phyloP scores from a whole-genome alignment of 768 basidiomycete species.

The Baorangia bicolor region DNA sequence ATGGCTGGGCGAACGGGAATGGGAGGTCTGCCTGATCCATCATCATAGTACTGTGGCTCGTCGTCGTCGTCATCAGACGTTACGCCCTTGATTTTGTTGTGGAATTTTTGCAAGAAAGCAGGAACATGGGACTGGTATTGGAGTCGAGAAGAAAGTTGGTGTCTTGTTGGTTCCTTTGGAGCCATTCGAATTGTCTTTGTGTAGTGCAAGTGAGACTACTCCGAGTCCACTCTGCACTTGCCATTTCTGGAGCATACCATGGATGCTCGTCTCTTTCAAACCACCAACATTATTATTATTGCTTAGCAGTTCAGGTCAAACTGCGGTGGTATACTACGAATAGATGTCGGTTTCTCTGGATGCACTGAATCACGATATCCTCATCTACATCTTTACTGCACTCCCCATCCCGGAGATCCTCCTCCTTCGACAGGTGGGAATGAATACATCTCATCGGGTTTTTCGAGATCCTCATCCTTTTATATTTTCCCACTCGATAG shows the following conservation, averaged over 20 bases:
- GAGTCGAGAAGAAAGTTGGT: constrained; percentile 71
- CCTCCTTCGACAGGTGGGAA: constrained; percentile 40
- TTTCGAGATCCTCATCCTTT: not conserved
- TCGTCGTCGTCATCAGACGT: constrained; percentile 46
- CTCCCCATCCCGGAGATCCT: constrained; percentile 44
- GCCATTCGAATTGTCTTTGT: constrained; percentile 24
- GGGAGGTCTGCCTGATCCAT: constrained; percentile 68
- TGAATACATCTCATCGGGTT: not conserved
- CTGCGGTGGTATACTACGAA: not conserved
- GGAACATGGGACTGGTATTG: constrained; percentile 62
- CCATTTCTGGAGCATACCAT: constrained; percentile 15
- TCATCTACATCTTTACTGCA: constrained; percentile 36
- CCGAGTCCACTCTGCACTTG: constrained; percentile 7
- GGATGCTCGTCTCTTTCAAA: not conserved
- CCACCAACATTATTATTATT: not conserved
- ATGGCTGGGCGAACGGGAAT: constrained; percentile 73
- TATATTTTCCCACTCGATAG: constrained; percentile 29
- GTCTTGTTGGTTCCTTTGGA: constrained; percentile 63
- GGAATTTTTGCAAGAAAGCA: constrained; percentile 62
- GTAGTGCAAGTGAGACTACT: not conserved
- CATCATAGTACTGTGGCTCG: constrained; percentile 57
- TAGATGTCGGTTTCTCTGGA: constrained; percentile 22
- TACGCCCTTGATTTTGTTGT: constrained; percentile 59
- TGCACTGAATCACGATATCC: constrained; percentile 37
- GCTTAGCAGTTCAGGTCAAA: not conserved